Base-by-base conservation (phyloP, 1,284 basidiomycete species). In the Lignosus rhinocerotis region DNA sequence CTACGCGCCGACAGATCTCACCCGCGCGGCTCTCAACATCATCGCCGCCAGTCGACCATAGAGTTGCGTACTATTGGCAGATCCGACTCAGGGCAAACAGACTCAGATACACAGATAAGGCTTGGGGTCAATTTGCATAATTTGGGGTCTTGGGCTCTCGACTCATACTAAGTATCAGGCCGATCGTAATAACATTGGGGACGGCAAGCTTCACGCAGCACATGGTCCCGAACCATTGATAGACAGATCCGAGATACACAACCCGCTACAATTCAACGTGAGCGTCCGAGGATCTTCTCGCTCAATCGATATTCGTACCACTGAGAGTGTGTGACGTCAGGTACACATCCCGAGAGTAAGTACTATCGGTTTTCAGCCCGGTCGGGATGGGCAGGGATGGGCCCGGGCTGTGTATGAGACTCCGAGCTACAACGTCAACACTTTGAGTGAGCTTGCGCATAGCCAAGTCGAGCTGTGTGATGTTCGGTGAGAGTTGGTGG, bases 141-240 rank as follows among this genome's bases (percentile, higher is more conserved):
- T 17, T 30, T 47, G 10, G 44, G n/a, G 3, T 9, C 47, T 25
- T 30, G 9, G 33, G 17, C 33, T 43, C 16, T 19, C 42, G 21
- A 33, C 11, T 43, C 14, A n/a, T n/a, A n/a, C n/a, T n/a, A n/a
- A n/a, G 12, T 25, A 45, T 46, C 33, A 25, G 42, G 21, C 50
- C 8, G 38, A 52, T 52, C 55, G 49, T 56, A 48, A 36, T 25
- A 51, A 56, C 34, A 38, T 57, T 51, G 56, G 56, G 50, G 51
- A 47, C 31, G 45, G 43, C 34, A 31, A 57, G 47, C 51, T 17
- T 32, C 45, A 34, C 9, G 17, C 25, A 19, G 51, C 56, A 57
- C 45, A 52, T 57, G 50, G 55, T 19, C 50, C 38, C 11, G 14
- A 38, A 17, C 12, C 42, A 52, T 36, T 43, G 41, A 19, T 21